Evolutionary conservation across 1,284 basidiomycete genomes (phyloP).

Genomic region (Ceratobasidium sp.): DNA sequence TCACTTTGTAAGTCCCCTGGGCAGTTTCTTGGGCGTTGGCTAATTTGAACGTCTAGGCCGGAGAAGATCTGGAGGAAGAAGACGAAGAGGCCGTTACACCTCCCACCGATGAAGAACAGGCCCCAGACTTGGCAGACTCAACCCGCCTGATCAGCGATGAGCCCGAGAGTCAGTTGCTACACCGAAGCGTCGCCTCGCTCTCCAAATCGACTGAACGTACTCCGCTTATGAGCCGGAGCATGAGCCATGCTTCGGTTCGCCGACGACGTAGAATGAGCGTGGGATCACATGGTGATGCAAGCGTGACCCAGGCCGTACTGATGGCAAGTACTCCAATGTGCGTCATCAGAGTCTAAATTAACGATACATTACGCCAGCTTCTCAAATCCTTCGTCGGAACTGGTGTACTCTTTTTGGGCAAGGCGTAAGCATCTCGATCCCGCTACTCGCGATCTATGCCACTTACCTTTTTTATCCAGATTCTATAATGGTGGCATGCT

Average conservation of each 20-base stretch:
- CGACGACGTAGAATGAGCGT: slow-evolving; percentile 45
- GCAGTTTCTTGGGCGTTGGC: slow-evolving; percentile 2
- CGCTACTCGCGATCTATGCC: slow-evolving; percentile 6
- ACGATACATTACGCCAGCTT: slow-evolving; percentile 58
- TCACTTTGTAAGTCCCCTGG: slow-evolving; percentile 78
- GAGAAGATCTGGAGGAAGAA: slow-evolving; percentile 92
- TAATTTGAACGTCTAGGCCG: slow-evolving; percentile 63
- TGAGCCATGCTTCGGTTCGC: slow-evolving; percentile 32
- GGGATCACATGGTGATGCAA: slow-evolving; percentile 79
- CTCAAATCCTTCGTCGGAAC: slow-evolving; percentile 97
- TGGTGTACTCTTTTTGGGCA: slow-evolving; percentile 94
- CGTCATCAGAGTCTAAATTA: slow-evolving; percentile 23
- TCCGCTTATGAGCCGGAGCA: slow-evolving; percentile 33
- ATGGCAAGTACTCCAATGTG: slow-evolving; percentile 66
- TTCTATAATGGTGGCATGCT: slow-evolving; percentile 96
- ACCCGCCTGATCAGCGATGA: slow-evolving; percentile 18
- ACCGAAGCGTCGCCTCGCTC: slow-evolving; percentile 37
- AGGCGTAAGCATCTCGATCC: slow-evolving; percentile 64
- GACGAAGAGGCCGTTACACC: slow-evolving; percentile 56
- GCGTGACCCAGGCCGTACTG: slow-evolving; percentile 84
- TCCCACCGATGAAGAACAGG: slow-evolving; percentile 61
- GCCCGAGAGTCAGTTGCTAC: slow-evolving; percentile 31
- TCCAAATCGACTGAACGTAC: slow-evolving; percentile 19
- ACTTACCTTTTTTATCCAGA: slow-evolving; percentile 53
- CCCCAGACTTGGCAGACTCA: slow-evolving; percentile 43